phyloP scores from a whole-genome alignment of 352 stramenopile genomes.

The Phytophthora cactorum region DNA sequence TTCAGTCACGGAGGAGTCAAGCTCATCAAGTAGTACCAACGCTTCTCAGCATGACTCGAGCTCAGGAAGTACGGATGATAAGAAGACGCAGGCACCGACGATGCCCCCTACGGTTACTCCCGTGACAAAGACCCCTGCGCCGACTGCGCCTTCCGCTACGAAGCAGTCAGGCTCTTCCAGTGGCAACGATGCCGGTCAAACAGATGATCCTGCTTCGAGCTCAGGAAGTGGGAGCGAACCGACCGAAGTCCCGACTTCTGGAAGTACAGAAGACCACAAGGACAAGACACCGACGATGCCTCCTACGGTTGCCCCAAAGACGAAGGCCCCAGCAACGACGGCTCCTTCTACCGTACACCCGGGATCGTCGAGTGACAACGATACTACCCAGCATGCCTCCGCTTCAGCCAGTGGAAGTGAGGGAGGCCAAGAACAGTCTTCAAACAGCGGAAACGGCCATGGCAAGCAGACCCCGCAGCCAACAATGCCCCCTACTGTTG shows the following conservation, averaged over 20 bases:
- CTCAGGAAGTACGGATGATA: slow-evolving; percentile 8
- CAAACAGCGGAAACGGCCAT: neutral
- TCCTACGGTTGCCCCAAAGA: neutral
- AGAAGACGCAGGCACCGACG: slow-evolving; percentile 10
- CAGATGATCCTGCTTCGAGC: neutral
- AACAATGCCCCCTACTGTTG: slow-evolving; percentile 7
- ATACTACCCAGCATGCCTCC: neutral
- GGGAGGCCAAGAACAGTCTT: neutral
- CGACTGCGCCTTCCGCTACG: neutral
- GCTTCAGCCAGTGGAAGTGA: neutral
- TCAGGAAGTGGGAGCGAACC: slow-evolving; percentile 1
- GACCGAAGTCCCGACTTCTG: neutral
- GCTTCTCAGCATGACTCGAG: slow-evolving; percentile 7
- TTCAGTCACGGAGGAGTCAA: neutral
- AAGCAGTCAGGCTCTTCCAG: neutral
- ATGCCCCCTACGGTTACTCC: neutral
- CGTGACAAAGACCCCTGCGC: neutral
- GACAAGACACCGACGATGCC: neutral
- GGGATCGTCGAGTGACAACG: neutral
- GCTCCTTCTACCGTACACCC: neutral
- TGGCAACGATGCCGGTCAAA: neutral
- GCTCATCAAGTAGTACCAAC: neutral
- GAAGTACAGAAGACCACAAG: neutral
- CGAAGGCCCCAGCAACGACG: slow-evolving; percentile 3
- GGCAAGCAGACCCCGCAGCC: neutral